Evolutionary conservation across 306 rosid species (phyloP).

Genomic region (Hylodesmum podocarpum): DNA sequence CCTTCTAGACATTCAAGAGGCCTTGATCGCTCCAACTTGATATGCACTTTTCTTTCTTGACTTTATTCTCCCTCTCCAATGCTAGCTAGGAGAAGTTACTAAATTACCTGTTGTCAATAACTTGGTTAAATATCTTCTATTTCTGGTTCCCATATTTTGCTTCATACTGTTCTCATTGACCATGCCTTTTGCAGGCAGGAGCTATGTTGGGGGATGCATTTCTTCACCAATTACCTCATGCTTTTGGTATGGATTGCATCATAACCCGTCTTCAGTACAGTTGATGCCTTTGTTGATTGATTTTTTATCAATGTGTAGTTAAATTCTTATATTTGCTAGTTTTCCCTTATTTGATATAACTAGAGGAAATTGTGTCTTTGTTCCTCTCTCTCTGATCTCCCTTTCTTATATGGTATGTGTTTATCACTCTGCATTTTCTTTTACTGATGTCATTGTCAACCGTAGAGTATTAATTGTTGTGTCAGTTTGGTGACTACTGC

Average conservation of each 20-base stretch:
- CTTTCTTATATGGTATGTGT: neutral
- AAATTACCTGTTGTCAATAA: constrained; percentile 2
- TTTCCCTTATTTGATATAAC: constrained; percentile 15
- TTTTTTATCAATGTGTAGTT: neutral
- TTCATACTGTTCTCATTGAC: constrained; percentile 26
- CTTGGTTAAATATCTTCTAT: neutral
- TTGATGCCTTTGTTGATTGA: neutral
- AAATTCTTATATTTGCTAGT: neutral
- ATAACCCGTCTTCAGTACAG: constrained; percentile 9
- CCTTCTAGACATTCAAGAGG: neutral
- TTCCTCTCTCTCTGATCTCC: neutral
- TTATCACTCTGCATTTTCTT: neutral
- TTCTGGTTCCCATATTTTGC: constrained; percentile 13
- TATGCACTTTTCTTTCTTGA: neutral
- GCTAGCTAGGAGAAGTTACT: constrained; percentile 18
- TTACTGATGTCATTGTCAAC: neutral
- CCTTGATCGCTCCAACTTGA: neutral
- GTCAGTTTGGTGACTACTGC: neutral
- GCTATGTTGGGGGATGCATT: constrained; percentile 99
- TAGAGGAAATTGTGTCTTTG: neutral
- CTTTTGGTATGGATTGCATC: constrained; percentile 70
- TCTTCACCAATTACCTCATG: constrained; percentile 98
- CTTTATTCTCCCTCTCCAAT: neutral
- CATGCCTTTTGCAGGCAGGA: constrained; percentile 72
- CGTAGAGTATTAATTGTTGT: neutral